Percentiles rank a stretch among this genome's conserved stretches.
Evolutionary conservation across 1,139 yeast genomes (phyloP).

Genomic region (Kurtzmaniella quercitrusa): DNA sequence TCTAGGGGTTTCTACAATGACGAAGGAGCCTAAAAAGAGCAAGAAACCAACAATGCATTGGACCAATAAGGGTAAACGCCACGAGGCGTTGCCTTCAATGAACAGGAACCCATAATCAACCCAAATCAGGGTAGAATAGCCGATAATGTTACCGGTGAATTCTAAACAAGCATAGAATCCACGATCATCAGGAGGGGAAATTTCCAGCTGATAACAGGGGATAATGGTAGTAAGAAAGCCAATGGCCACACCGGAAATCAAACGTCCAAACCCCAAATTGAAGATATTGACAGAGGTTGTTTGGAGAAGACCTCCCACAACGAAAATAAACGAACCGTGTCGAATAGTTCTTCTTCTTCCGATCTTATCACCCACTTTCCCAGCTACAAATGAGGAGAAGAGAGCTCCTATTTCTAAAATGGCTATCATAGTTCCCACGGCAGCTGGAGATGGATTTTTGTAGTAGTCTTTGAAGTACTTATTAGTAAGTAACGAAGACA

Average conservation of each 20-base stretch:
- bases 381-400: slow-evolving; percentile 71
- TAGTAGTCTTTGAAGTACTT: slow-evolving; percentile 70
- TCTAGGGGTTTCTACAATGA: slow-evolving; percentile 84
- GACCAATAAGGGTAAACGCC: slow-evolving; percentile 76
- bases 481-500: slow-evolving; percentile 62
- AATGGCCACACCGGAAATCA: slow-evolving; percentile 82
- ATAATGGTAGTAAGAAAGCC: slow-evolving; percentile 90
- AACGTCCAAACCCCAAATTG: slow-evolving; percentile 64
- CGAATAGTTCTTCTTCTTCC: slow-evolving; percentile 82
- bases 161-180: slow-evolving; percentile 90
- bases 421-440: slow-evolving; percentile 80
- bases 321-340: slow-evolving; percentile 76
- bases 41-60: slow-evolving; percentile 75
- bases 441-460: slow-evolving; percentile 62
- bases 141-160: slow-evolving; percentile 86
- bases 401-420: slow-evolving; percentile 82
- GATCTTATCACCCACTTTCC: slow-evolving; percentile 69
- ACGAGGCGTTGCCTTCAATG: slow-evolving; percentile 50
- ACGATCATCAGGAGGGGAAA: slow-evolving; percentile 83
- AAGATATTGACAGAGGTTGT: slow-evolving; percentile 43
- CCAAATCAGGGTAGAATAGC: slow-evolving; percentile 88
- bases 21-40: slow-evolving; percentile 65
- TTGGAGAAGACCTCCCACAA: slow-evolving; percentile 77
- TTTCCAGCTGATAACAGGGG: slow-evolving; percentile 92
- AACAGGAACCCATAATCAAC: slow-evolving; percentile 77